phyloP scores from a whole-genome alignment of 1,139 yeast species.

The Lodderomyces pseudojiufengensis region DNA sequence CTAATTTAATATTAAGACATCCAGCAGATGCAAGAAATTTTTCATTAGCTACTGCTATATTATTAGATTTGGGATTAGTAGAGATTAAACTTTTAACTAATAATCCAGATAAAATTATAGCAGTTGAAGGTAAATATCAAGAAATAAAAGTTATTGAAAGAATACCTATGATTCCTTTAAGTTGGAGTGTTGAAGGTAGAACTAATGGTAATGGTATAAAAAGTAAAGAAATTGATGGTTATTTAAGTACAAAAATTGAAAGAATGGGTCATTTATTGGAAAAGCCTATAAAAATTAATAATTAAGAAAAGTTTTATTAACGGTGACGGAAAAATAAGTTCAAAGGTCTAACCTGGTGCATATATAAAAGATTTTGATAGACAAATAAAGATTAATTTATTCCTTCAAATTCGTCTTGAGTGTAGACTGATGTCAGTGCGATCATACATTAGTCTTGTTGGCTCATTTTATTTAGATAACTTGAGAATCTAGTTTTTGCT shows the following conservation, averaged over 20 bases:
- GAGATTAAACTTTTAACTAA: constrained; percentile 82
- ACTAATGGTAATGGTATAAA: constrained; percentile 52
- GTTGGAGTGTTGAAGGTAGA: constrained; percentile 57
- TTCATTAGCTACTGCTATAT: constrained; percentile 88
- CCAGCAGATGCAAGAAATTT: constrained; percentile 97
- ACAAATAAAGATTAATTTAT: too few species aligned
- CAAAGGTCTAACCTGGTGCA: too few species aligned
- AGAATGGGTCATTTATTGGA: constrained; percentile 86
- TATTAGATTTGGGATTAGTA: constrained; percentile 73
- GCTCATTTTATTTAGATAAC: too few species aligned
- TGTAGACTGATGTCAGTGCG: too few species aligned
- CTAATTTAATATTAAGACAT: constrained; percentile 85
- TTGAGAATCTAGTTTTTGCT: too few species aligned
- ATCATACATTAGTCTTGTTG: too few species aligned
- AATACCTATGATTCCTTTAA: constrained; percentile 94
- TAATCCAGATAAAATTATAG: constrained; percentile 93
- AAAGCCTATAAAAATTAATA: constrained; percentile 15
- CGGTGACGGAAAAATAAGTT: too few species aligned
- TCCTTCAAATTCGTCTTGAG: too few species aligned
- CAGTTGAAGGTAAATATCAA: constrained; percentile 82
- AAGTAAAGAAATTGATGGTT: constrained; percentile 86
- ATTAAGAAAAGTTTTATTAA: too few species aligned
- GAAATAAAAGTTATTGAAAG: constrained; percentile 74
- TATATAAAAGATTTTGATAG: too few species aligned
- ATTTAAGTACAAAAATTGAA: constrained; percentile 87